Evolutionary conservation across 1,284 basidiomycete genomes (phyloP).

Genomic region (Ustanciosporium gigantosporum): DNA sequence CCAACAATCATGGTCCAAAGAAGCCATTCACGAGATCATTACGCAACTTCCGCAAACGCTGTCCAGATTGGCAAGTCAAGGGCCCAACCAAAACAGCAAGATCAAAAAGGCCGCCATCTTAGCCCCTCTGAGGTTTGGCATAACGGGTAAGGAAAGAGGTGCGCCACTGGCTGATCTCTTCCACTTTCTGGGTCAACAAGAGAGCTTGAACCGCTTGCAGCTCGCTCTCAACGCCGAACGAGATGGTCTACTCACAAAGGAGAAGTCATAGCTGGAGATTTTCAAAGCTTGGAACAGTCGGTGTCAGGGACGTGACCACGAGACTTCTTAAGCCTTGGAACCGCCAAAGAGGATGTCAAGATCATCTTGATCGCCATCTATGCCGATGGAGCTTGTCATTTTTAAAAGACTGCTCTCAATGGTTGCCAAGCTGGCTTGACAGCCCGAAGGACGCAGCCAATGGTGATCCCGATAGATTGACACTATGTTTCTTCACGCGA

Average conservation of each 20-base stretch:
- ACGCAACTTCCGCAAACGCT: conserved; percentile 3
- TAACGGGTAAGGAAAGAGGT: conserved; percentile 17
- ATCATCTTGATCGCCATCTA: too few species aligned
- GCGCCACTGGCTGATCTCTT: conserved; percentile 30
- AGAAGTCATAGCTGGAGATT: background rate
- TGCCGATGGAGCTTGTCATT: too few species aligned
- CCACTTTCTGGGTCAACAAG: conserved; percentile 13
- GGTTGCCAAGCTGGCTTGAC: too few species aligned
- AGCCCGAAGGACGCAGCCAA: too few species aligned
- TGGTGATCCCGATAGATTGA: too few species aligned
- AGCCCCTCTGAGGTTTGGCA: conserved; percentile 26
- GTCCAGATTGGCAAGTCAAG: background rate
- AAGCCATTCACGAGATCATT: conserved; percentile 13
- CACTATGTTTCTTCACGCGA: too few species aligned
- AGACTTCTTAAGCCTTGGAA: too few species aligned
- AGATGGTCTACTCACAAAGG: background rate
- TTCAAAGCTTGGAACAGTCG: too few species aligned
- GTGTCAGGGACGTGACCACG: too few species aligned
- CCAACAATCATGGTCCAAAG: conserved; percentile 8
- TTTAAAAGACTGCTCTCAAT: too few species aligned
- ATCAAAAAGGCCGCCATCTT: conserved; percentile 31
- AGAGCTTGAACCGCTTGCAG: conserved; percentile 4
- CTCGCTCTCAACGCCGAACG: conserved; percentile 5
- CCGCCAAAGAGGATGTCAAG: too few species aligned
- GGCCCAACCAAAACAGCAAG: background rate